Conservation (phyloP, 2,329 filamentous ascomycete species). For the Raffaelea ambrosiae region DNA sequence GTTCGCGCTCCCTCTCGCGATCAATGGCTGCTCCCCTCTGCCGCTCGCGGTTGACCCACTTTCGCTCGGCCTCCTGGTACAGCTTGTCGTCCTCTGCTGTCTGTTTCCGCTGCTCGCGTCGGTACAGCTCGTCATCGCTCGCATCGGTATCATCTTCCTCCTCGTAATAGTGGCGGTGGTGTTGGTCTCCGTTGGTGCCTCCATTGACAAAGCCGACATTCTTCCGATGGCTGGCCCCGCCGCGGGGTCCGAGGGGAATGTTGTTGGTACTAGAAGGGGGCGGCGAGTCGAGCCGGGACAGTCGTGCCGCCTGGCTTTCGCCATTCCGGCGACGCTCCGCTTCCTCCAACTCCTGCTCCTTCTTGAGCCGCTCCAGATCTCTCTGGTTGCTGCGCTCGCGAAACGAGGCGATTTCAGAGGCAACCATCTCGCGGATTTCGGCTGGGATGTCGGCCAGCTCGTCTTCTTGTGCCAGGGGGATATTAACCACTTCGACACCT, state of each 20-base stretch:
- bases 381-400: constrained; percentile 81
- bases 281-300: constrained; percentile 64
- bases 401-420: constrained; percentile 89
- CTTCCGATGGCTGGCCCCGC: constrained; percentile 40
- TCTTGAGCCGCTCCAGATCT: constrained; percentile 76
- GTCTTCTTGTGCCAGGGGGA: constrained; percentile 79
- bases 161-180: constrained; percentile 19
- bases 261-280: constrained; percentile 57
- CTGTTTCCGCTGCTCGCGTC: constrained; percentile 60
- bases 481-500: constrained; percentile 78
- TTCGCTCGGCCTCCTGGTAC: constrained; percentile 77
- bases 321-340: constrained; percentile 66
- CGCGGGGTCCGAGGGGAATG: constrained; percentile 64
- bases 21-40: constrained; percentile 77
- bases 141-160: constrained; percentile 76
- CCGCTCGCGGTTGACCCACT: constrained; percentile 85
- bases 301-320: constrained; percentile 33
- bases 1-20: constrained; percentile 73
- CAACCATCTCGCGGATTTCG: constrained; percentile 92
- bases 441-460: constrained; percentile 91
- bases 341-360: constrained; percentile 89
- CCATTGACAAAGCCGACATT: constrained; percentile 73
- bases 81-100: constrained; percentile 69
- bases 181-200: constrained; percentile 49
- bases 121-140: constrained; percentile 77